phyloP scores from a whole-genome alignment of 805 yeast species.

The Tetrapisispora namnaoensis region DNA sequence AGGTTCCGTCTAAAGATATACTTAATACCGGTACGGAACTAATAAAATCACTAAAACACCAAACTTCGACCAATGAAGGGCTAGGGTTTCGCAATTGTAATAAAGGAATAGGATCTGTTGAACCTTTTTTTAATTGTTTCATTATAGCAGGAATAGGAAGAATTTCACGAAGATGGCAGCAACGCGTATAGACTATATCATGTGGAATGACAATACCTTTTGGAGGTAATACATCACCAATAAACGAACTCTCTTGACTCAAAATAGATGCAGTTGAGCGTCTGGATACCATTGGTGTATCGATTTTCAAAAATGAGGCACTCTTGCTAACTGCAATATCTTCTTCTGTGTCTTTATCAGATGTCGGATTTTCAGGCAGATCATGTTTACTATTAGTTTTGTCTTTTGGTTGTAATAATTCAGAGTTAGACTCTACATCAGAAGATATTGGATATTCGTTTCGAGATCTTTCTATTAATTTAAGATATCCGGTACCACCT shows the following conservation, averaged over 20 bases:
- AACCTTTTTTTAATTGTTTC: slow-evolving; percentile 64
- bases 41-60: slow-evolving; percentile 79
- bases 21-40: slow-evolving; percentile 77
- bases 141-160: slow-evolving; percentile 85
- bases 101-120: slow-evolving; percentile 66
- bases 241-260: slow-evolving; percentile 8
- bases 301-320: slow-evolving; percentile 32
- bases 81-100: slow-evolving; percentile 73
- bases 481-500: slow-evolving; percentile 63
- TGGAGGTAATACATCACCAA: slow-evolving; percentile 26
- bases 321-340: slow-evolving; percentile 29
- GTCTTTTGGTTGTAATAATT: slow-evolving; percentile 3
- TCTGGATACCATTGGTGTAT: slow-evolving; percentile 37
- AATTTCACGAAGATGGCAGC: slow-evolving; percentile 87
- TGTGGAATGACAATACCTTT: slow-evolving; percentile 32
- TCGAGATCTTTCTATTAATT: slow-evolving; percentile 3
- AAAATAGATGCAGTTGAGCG: slow-evolving; percentile 21
- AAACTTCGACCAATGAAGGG: slow-evolving; percentile 81
- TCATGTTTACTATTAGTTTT: not conserved
- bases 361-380: slow-evolving; percentile 6
- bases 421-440: not conserved
- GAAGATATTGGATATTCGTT: not conserved
- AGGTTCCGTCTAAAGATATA: slow-evolving; percentile 71
- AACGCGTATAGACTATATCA: slow-evolving; percentile 77
- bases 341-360: slow-evolving; percentile 29